Evolutionary conservation across 2,329 filamentous ascomycete genomes (phyloP).

Genomic region (Beauveria brongniartii): DNA sequence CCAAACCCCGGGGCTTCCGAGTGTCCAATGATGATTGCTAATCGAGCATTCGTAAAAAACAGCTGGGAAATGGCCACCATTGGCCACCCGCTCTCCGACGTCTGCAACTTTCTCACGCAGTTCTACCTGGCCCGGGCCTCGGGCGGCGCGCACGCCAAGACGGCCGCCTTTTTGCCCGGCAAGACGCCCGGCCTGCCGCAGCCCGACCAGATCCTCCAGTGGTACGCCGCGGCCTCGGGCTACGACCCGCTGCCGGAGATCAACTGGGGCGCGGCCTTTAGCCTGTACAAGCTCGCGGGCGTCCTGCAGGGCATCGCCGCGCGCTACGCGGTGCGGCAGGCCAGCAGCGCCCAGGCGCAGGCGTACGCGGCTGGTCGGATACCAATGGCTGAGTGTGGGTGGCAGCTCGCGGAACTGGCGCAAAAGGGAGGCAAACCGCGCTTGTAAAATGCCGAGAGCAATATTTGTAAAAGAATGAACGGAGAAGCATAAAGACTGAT

Average conservation of each 20-base stretch:
- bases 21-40: not conserved
- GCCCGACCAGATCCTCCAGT: conserved; percentile 31
- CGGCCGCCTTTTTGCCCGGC: conserved; percentile 51
- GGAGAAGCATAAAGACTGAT: not conserved
- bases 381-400: conserved; percentile 70
- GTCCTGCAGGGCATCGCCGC: conserved; percentile 88
- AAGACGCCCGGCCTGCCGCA: conserved; percentile 55
- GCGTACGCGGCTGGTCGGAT: conserved; percentile 61
- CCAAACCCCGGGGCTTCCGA: not conserved
- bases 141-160: conserved; percentile 16
- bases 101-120: conserved; percentile 62
- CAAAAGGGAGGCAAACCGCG: conserved; percentile 19
- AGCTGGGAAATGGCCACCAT: conserved; percentile 97
- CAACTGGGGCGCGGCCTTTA: conserved; percentile 54
- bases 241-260: conserved; percentile 60
- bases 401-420: conserved; percentile 56
- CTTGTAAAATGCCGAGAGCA: conserved; percentile 16
- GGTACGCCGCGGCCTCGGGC: conserved; percentile 45
- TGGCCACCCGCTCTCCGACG: conserved; percentile 88
- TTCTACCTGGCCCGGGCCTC: conserved; percentile 25
- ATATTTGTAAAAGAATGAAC: not conserved
- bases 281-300: conserved; percentile 50
- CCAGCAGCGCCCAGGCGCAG: conserved; percentile 75
- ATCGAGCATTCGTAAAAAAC: conserved; percentile 14
- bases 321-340: conserved; percentile 74